A percentile compares a stretch with the other conserved stretches of the same genome.
These are phyloP conservation scores for Blastobotrys buckinghamii DNA, from an alignment of 1,139 yeast species.

Conservation along the genomic window DNA sequence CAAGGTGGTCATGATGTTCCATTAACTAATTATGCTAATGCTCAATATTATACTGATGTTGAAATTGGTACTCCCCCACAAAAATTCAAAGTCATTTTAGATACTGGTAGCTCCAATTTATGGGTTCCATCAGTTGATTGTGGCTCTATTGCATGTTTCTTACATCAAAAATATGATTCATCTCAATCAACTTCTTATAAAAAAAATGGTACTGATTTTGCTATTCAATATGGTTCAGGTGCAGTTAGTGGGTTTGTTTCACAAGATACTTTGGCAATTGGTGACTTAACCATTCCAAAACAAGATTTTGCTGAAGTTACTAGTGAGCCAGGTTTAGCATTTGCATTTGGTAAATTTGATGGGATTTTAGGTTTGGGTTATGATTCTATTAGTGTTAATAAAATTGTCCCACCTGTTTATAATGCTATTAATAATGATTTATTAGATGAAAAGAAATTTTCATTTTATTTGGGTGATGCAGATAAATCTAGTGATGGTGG, in stretches of 20 bases:
- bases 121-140: constrained; percentile 95
- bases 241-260: constrained; percentile 87
- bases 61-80: constrained; percentile 91
- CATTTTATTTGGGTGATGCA: constrained; percentile 83
- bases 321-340: constrained; percentile 93
- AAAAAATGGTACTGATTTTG: constrained; percentile 78
- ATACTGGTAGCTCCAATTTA: constrained; percentile 92
- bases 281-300: constrained; percentile 74
- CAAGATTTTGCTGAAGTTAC: constrained; percentile 98
- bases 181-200: constrained; percentile 71
- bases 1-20: constrained; percentile 56
- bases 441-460: constrained; percentile 77
- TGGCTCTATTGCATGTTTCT: constrained; percentile 87
- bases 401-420: constrained; percentile 88
- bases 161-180: constrained; percentile 87
- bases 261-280: constrained; percentile 71
- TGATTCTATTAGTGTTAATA: constrained; percentile 81
- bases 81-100: constrained; percentile 67
- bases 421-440: constrained; percentile 78
- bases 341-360: constrained; percentile 94
- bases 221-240: constrained; percentile 89
- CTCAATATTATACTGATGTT: constrained; percentile 91
- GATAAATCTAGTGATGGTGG: constrained; percentile 69
- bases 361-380: constrained; percentile 95
- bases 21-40: constrained; percentile 84